Conservation (phyloP, 2,329 filamentous ascomycete genomes). For the Fusarium sp. region DNA sequence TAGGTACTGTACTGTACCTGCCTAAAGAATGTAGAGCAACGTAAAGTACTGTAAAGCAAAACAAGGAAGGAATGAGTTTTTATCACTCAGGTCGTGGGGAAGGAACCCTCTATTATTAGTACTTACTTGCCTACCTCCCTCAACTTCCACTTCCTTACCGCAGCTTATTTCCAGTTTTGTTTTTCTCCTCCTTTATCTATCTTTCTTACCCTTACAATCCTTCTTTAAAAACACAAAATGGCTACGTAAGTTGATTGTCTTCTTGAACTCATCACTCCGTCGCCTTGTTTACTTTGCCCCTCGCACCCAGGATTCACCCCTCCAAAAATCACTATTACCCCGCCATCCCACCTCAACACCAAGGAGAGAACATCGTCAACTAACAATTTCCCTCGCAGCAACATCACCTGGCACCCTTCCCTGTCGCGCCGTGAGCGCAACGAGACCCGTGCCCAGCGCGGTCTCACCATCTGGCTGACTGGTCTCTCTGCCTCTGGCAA, state of each 20-base stretch:
- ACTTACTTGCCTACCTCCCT: not conserved
- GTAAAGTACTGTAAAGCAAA: constrained; percentile 1
- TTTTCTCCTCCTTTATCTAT: constrained; percentile 13
- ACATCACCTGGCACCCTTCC: constrained; percentile 90
- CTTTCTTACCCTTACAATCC: constrained; percentile 5
- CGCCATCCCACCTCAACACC: constrained; percentile 29
- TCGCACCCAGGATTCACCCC: constrained; percentile 11
- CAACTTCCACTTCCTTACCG: not conserved
- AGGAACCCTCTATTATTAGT: constrained; percentile 18
- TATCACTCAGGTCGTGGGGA: constrained; percentile 14
- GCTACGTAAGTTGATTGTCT: constrained; percentile 48
- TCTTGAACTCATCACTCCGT: not conserved
- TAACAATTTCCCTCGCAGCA: constrained; percentile 61
- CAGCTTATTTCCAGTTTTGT: constrained; percentile 4
- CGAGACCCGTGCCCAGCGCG: constrained; percentile 80
- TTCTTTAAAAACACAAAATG: constrained; percentile 42
- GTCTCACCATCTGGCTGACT: constrained; percentile 97
- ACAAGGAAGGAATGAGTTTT: constrained; percentile 13
- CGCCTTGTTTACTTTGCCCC: constrained; percentile 8
- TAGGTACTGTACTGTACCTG: not conserved
- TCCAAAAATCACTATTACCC: constrained; percentile 26
- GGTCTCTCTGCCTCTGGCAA: constrained; percentile 96
- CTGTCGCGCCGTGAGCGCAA: constrained; percentile 83
- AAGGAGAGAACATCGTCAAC: constrained; percentile 17
- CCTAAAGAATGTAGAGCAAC: too few relatives aligned